Conservation (phyloP, 1,284 basidiomycete genomes). For the Phellinidium pouzarii region DNA sequence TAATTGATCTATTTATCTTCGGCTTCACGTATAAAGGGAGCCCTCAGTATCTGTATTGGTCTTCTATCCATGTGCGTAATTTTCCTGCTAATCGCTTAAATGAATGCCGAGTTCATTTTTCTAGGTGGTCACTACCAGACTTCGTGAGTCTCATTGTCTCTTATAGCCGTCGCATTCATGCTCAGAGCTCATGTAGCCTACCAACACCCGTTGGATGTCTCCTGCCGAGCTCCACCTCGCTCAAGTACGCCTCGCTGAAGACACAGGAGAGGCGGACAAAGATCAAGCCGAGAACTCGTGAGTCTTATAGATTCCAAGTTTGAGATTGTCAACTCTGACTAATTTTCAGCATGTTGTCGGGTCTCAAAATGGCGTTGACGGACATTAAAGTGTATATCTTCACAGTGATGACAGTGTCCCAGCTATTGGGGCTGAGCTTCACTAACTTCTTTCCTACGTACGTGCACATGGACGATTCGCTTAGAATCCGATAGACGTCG, state of each 20-base stretch:
- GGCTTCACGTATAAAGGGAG: conserved; percentile 6
- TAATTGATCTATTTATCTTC: not conserved
- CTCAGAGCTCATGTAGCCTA: conserved; percentile 14
- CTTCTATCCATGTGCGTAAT: conserved; percentile 18
- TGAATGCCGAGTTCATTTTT: not conserved
- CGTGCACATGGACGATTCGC: not conserved
- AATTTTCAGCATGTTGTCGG: conserved; percentile 19
- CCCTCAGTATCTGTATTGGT: conserved; percentile 20
- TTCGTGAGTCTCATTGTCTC: conserved; percentile 16
- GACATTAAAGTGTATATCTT: conserved; percentile 33
- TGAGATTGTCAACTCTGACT: not conserved
- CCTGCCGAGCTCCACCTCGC: conserved; percentile 36
- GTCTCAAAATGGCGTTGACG: conserved; percentile 26
- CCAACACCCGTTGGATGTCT: conserved; percentile 39
- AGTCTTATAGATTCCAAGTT: not conserved
- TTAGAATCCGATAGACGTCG: not conserved
- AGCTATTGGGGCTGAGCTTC: conserved; percentile 31
- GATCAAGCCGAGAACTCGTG: conserved; percentile 27
- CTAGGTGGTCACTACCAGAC: conserved; percentile 24
- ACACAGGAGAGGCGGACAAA: conserved; percentile 33
- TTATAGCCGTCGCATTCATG: not conserved
- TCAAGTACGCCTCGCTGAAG: conserved; percentile 38
- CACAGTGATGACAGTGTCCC: conserved; percentile 22
- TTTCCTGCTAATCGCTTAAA: not conserved
- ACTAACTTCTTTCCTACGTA: conserved; percentile 32